Percentiles rank a stretch among this genome's conserved stretches.
These are phyloP conservation scores for Colletotrichum graminicola DNA, from an alignment of 2,329 filamentous ascomycete species.

Conservation along the genomic window DNA sequence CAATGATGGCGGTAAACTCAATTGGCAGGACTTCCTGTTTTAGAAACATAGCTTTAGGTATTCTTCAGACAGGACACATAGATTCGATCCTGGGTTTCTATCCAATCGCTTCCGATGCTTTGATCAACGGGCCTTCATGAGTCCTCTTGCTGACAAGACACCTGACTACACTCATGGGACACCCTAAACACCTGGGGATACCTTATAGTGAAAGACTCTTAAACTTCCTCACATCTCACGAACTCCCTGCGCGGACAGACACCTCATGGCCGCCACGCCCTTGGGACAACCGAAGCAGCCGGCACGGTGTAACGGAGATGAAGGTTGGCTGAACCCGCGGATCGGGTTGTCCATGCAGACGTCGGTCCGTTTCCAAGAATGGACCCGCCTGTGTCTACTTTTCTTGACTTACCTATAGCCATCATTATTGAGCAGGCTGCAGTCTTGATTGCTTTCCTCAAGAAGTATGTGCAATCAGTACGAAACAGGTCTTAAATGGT, in stretches of 20 bases:
- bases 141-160: background rate
- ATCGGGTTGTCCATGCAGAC: too few species aligned
- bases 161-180: background rate
- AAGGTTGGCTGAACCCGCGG: too few species aligned
- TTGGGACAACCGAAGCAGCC: too few species aligned
- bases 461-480: too few species aligned
- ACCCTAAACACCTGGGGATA: background rate
- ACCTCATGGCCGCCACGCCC: background rate
- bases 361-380: too few species aligned
- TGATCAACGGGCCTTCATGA: background rate
- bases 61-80: background rate
- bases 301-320: too few species aligned
- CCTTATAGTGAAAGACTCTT: background rate
- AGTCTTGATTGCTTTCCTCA: too few species aligned
- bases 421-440: too few species aligned
- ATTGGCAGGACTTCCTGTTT: background rate
- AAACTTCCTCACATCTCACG: background rate
- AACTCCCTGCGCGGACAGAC: background rate
- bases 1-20: background rate
- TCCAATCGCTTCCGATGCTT: too few species aligned
- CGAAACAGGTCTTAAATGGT: too few species aligned
- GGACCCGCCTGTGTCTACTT: too few species aligned
- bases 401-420: background rate
- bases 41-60: too few species aligned
- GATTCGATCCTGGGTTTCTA: background rate